Conservation (phyloP, 1,139 yeast genomes). For the Pichia sp. region DNA sequence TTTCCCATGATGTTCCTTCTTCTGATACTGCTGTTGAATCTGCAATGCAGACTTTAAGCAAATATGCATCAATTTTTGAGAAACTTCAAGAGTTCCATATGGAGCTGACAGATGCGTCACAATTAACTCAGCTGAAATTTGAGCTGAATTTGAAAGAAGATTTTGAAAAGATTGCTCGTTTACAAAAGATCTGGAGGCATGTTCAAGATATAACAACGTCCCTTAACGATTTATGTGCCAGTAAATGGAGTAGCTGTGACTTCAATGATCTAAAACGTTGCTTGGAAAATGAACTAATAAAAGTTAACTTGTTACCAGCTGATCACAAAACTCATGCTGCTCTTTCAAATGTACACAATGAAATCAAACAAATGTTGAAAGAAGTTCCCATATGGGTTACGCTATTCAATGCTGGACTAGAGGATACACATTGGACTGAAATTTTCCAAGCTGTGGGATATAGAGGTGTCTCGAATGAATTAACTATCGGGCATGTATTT, state of each 20-base stretch:
- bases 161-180: constrained; percentile 48
- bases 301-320: no score
- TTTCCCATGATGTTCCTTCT: constrained; percentile 43
- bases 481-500: constrained; percentile 49
- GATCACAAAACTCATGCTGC: no score
- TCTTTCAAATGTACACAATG: constrained; percentile 29
- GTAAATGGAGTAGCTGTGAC: no score
- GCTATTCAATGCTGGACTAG: constrained; percentile 51
- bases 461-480: constrained; percentile 22
- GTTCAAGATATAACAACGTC: no score
- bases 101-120: constrained; percentile 37
- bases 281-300: no score
- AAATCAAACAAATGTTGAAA: constrained; percentile 40
- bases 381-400: constrained; percentile 38
- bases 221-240: no score
- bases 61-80: constrained; percentile 34
- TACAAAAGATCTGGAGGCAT: constrained; percentile 61
- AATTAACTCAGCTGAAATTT: constrained; percentile 36
- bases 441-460: constrained; percentile 33
- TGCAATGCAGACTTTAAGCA: constrained; percentile 43
- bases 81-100: constrained; percentile 23
- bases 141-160: constrained; percentile 26
- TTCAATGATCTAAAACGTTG: no score
- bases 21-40: constrained; percentile 38
- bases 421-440: constrained; percentile 64